Base-by-base conservation (phyloP, 169 alveolate species). In the Babesia caballi region DNA sequence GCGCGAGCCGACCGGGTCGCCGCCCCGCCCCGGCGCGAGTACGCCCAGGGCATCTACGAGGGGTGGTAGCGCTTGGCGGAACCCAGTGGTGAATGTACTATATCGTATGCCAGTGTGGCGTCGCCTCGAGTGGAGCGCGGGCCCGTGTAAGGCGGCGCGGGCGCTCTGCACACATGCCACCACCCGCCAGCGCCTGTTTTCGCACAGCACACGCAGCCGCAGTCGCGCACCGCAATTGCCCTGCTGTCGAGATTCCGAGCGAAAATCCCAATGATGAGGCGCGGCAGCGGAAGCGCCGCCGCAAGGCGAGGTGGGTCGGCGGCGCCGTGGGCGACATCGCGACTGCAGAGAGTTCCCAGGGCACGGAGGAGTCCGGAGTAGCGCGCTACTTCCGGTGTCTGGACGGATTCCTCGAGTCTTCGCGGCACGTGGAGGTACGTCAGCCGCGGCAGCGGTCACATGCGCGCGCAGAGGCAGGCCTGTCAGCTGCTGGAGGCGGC, bases 41-140 rank as follows among this genome's bases (percentile, higher is more conserved):
- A 69, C 41, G n/a, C 67, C 3, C 67, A 49, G 25, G 82, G 82
- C 14, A 32, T 69, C 25, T 69, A 69, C 30, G 82, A 69, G 51
- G 82, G 82, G 4, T 69, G 82, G 82, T 69, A 42, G 38, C 9
- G 30, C 33, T 23, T 47, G 9, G 19, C 9, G 19, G 15, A 40
- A 40, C 47, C 47, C 9, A 11, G 15, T 15, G 9, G 47, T 40
- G 15, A 40, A 40, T 40, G 15, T 40, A 11, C 47, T 40, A 40
- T 40, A 40, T 40, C 19, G 15, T 40, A 11, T 40, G 9, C 15
- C 9, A 15, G 15, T 15, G 15, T 40, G 47, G 47, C 19, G 9
- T 15, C 47, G 9, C 19, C 47, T 40, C 15, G 47, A 11, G 15
- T 11, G 47, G 47, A n/a, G n/a, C n/a, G n/a, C n/a, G n/a, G n/a